Conservation (phyloP, 441 rosid species). For the Pelargonium australe region DNA sequence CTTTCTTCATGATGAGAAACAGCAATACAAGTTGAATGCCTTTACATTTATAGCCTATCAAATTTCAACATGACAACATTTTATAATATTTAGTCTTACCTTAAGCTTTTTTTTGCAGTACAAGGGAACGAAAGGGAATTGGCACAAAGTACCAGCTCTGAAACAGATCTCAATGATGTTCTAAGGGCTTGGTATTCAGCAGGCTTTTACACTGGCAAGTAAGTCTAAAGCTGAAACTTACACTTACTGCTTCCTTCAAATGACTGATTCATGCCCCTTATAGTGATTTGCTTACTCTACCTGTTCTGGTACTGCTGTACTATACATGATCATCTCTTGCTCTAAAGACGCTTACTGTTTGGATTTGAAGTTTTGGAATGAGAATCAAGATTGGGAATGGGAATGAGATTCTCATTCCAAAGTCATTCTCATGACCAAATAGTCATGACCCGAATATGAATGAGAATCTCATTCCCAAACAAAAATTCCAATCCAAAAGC, state of each 20-base stretch:
- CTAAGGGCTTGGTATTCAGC: conserved; percentile 64
- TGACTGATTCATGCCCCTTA: not conserved
- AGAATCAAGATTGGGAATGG: too few relatives aligned
- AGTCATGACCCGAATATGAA: too few relatives aligned
- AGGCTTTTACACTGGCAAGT: conserved; percentile 65
- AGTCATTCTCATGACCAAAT: too few relatives aligned
- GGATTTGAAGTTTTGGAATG: not conserved
- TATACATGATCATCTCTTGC: not conserved
- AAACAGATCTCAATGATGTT: conserved; percentile 45
- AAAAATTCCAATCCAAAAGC: too few relatives aligned
- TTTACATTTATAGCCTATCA: too few relatives aligned
- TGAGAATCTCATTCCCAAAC: too few relatives aligned
- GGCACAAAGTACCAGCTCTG: conserved; percentile 22
- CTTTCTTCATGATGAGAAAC: not conserved
- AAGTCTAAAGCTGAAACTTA: conserved; percentile 21
- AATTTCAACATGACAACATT: too few relatives aligned
- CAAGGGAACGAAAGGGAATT: conserved; percentile 25
- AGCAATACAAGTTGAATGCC: too few relatives aligned
- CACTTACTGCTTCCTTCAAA: conserved; percentile 10
- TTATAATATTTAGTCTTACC: not conserved
- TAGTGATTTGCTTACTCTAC: not conserved
- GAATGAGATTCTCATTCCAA: too few relatives aligned
- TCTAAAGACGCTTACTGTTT: not conserved
- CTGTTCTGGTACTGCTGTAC: not conserved
- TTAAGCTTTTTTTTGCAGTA: conserved; percentile 20